Percentiles rank a stretch among this genome's conserved stretches.
Conservation (phyloP, 2,329 filamentous ascomycete genomes). For the Penicillium sp. region DNA sequence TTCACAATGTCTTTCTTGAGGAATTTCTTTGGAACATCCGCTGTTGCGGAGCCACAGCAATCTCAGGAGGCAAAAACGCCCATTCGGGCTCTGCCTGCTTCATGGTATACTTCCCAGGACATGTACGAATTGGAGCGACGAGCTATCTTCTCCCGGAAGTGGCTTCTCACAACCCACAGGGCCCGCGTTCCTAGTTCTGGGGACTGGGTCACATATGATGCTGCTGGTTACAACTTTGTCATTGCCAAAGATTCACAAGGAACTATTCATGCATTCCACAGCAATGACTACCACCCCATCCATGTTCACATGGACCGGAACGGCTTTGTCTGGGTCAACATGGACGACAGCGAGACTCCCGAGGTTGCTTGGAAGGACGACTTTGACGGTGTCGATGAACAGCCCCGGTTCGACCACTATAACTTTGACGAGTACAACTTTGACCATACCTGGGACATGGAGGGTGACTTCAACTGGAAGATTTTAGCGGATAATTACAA, state of each 20-base stretch:
- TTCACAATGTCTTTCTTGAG: constrained; percentile 26
- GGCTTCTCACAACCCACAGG: constrained; percentile 20
- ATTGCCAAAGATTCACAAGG: constrained; percentile 47
- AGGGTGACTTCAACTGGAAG: constrained; percentile 57
- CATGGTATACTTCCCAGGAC: constrained; percentile 51
- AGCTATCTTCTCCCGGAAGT: constrained; percentile 21
- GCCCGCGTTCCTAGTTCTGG: constrained; percentile 47
- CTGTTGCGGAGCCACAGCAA: constrained; percentile 4
- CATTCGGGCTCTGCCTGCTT: constrained; percentile 44
- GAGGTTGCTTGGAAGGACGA: constrained; percentile 51
- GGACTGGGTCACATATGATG: constrained; percentile 51
- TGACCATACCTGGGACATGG: constrained; percentile 55
- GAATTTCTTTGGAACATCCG: constrained; percentile 27
- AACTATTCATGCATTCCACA: constrained; percentile 45
- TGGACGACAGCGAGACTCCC: constrained; percentile 45
- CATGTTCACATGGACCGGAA: constrained; percentile 51
- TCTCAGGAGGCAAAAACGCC: constrained; percentile 19
- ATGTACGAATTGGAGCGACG: constrained; percentile 47
- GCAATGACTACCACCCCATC: constrained; percentile 51
- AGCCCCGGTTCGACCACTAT: constrained; percentile 46
- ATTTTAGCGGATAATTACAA: constrained; percentile 61
- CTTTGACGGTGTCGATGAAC: constrained; percentile 47
- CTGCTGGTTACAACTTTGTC: constrained; percentile 53
- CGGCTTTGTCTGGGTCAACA: constrained; percentile 56
- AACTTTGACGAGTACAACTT: constrained; percentile 53